Base-by-base conservation (phyloP, 2,329 filamentous ascomycete species). In the Arthroderma uncinatum region DNA sequence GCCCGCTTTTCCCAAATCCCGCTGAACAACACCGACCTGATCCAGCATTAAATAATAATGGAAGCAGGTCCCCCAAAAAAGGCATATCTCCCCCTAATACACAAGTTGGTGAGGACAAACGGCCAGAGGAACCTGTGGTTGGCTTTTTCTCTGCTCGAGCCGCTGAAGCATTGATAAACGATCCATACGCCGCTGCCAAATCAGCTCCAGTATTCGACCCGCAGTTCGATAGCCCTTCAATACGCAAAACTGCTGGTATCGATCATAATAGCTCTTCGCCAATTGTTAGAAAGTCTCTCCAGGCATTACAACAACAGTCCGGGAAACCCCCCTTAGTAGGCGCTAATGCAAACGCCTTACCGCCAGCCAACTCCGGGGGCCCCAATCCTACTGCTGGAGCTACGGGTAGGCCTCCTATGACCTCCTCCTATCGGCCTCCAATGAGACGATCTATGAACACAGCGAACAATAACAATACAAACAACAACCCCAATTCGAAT, bases 181-280 rank as follows among this genome's bases (percentile, higher is more conserved):
- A 76, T 62, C 74, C 70, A 40, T 74, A 75, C 61, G 68, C 63
- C 50, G 73, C 68, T 8, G 72, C 73, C 34, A 66, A 71, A 2
- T 69, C 76, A 2, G 69, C 73, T 3, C 75, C 82, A 10, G 74
- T 78, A 23, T 92, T 91, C 69, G 86, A 91, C 64, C 86, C 86
- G 2, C 83, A 83, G 58, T 79, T 83, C 4, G 86, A 91, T 65
- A 89, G 85, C 60, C 90, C 91, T 0, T 93, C 90, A 0, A 90
- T 95, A 66, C 82, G 89, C 60, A 91, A 92, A 68, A 96, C 92
- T 0, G 86, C 87, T 0, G 91, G 91, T 1, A 80, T 96, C 39
- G 89, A 96, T 65, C 89, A 94, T 66, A 83, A 75, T 21, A 85
- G 82, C 54, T 91, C 87, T 3, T 84, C 85, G 55, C 89, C 90